These are phyloP conservation scores for Termitomyces bulborhizus DNA, from an alignment of 768 basidiomycete species.

Conservation along the genomic window DNA sequence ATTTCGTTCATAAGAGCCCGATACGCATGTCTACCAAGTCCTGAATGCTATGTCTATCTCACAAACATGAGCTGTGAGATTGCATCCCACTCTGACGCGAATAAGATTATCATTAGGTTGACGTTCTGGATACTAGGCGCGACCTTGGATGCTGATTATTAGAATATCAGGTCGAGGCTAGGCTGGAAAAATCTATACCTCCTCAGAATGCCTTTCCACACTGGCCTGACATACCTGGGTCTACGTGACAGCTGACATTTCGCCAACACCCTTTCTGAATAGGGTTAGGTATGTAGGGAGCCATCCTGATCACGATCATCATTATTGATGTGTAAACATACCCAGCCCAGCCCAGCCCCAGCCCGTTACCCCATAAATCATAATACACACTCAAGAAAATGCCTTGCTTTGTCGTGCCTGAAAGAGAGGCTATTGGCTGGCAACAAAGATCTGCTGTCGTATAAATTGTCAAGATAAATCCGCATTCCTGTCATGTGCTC, in stretches of 20 bases:
- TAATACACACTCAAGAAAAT: background rate
- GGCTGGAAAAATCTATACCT: conserved; percentile 34
- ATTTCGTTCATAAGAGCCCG: too few relatives aligned
- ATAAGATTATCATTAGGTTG: conserved; percentile 63
- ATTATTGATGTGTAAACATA: background rate
- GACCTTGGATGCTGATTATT: background rate
- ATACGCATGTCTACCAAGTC: too few relatives aligned
- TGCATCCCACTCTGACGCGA: conserved; percentile 41
- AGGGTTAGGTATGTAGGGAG: background rate
- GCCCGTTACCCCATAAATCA: too few relatives aligned
- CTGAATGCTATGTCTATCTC: conserved; percentile 25
- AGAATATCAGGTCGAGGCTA: conserved; percentile 39
- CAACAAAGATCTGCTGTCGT: too few relatives aligned
- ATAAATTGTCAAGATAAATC: too few relatives aligned
- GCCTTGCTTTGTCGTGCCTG: too few relatives aligned
- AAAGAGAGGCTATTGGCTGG: too few relatives aligned
- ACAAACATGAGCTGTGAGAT: conserved; percentile 58
- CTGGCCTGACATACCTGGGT: conserved; percentile 15
- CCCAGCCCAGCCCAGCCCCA: background rate
- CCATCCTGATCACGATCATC: background rate
- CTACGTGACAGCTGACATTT: conserved; percentile 24
- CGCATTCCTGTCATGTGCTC: too few relatives aligned
- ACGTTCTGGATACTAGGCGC: conserved; percentile 26
- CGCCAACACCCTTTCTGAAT: conserved; percentile 58
- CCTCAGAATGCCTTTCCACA: conserved; percentile 46